Evolutionary conservation across 1,139 yeast species (phyloP).

Genomic region (Geotrichum citri-aurantii): DNA sequence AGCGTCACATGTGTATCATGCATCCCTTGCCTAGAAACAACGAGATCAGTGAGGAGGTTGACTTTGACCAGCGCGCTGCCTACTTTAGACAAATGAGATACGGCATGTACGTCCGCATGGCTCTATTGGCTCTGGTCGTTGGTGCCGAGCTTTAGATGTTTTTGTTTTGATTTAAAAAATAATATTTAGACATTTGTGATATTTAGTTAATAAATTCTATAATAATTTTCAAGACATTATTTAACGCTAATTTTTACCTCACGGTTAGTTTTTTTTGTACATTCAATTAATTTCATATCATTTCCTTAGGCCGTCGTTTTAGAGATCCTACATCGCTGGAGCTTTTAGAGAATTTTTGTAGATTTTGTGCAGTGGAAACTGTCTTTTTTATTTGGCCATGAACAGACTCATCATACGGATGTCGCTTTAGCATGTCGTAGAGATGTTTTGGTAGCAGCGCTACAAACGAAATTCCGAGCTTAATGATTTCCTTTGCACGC

Average conservation of each 20-base stretch:
- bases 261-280: neutral
- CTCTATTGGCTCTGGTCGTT: slow-evolving; percentile 93
- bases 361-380: neutral
- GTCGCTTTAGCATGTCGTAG: slow-evolving; percentile 65
- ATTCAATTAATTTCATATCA: neutral
- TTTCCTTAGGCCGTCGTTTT: neutral
- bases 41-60: slow-evolving; percentile 97
- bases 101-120: slow-evolving; percentile 98
- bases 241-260: neutral
- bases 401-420: slow-evolving; percentile 49
- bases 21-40: slow-evolving; percentile 97
- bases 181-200: neutral
- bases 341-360: neutral
- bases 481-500: slow-evolving; percentile 63
- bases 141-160: slow-evolving; percentile 46
- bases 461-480: slow-evolving; percentile 72
- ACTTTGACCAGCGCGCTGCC: slow-evolving; percentile 98
- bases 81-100: slow-evolving; percentile 99
- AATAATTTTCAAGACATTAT: neutral
- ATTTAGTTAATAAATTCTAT: neutral
- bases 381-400: slow-evolving; percentile 21
- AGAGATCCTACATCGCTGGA: neutral
- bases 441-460: slow-evolving; percentile 66
- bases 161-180: no score
- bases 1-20: slow-evolving; percentile 98